Percentiles rank a stretch among this genome's conserved stretches.
Evolutionary conservation across 257 asterid genomes (phyloP).

Genomic region (Nicotiana tomentosiformis): DNA sequence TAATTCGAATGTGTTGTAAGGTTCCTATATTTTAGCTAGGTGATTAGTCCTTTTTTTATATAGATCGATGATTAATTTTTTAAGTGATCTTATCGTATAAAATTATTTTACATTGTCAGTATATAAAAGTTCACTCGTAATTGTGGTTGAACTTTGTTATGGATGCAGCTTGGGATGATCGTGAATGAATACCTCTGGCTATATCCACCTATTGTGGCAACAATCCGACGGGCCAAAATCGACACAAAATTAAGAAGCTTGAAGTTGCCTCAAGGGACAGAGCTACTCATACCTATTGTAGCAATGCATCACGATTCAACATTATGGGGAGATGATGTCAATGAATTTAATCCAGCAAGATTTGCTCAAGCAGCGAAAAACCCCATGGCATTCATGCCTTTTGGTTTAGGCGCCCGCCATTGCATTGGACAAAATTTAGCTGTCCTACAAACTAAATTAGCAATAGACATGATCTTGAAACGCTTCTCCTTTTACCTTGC

Average conservation of each 20-base stretch:
- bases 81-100: too few relatives aligned
- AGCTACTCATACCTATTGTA: conserved; percentile 70
- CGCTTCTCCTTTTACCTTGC: conserved; percentile 62
- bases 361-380: conserved; percentile 66
- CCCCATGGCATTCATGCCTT: conserved; percentile 81
- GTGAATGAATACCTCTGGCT: conserved; percentile 71
- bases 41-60: too few relatives aligned
- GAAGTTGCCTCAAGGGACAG: conserved; percentile 51
- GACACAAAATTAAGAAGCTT: conserved; percentile 52
- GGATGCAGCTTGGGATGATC: conserved; percentile 68
- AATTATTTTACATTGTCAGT: too few relatives aligned
- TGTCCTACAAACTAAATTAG: conserved; percentile 66
- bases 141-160: neutral
- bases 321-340: conserved; percentile 72
- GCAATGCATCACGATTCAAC: conserved; percentile 77
- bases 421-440: conserved; percentile 92
- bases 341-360: conserved; percentile 76
- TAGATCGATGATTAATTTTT: too few relatives aligned
- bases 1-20: too few relatives aligned
- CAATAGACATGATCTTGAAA: conserved; percentile 65
- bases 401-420: conserved; percentile 74
- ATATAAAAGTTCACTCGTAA: neutral
- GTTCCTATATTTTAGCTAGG: too few relatives aligned
- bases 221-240: conserved; percentile 54
- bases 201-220: conserved; percentile 86